Conservation (phyloP, 306 rosid species). For the Nissolia schottii region DNA sequence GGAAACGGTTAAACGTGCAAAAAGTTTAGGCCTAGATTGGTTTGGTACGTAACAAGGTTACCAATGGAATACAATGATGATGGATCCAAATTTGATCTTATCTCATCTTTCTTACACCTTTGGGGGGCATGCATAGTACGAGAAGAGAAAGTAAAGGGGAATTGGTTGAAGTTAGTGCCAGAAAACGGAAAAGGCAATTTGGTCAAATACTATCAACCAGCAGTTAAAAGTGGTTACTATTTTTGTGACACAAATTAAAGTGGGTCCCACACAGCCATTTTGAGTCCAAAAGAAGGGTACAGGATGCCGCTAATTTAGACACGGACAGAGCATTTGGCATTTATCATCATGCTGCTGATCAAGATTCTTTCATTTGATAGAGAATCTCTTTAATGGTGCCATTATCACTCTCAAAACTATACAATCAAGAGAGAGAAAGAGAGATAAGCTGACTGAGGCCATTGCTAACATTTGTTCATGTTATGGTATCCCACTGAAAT, state of each 20-base stretch:
- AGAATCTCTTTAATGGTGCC: conserved; percentile 21
- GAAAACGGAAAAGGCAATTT: not conserved
- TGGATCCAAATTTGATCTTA: not conserved
- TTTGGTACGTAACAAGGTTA: not conserved
- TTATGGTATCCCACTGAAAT: not conserved
- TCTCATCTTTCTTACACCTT: not conserved
- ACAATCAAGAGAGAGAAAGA: not conserved
- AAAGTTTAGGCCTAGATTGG: not conserved
- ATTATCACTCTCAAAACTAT: conserved; percentile 19
- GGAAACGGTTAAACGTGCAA: not conserved
- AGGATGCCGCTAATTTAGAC: conserved; percentile 20
- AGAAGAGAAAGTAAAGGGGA: not conserved
- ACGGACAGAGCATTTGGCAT: conserved; percentile 13
- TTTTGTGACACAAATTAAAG: not conserved
- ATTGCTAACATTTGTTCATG: not conserved
- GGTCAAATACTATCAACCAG: not conserved
- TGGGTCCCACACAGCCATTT: conserved; percentile 8
- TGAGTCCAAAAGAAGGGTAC: conserved; percentile 20
- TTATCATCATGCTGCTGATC: not conserved
- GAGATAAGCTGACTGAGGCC: conserved; percentile 25
- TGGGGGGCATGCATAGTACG: not conserved
- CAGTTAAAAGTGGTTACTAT: not conserved
- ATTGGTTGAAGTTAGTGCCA: not conserved
- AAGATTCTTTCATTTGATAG: not conserved
- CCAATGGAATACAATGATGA: not conserved